Conservation (phyloP, 768 basidiomycete species). For the Cubamyces sp. region DNA sequence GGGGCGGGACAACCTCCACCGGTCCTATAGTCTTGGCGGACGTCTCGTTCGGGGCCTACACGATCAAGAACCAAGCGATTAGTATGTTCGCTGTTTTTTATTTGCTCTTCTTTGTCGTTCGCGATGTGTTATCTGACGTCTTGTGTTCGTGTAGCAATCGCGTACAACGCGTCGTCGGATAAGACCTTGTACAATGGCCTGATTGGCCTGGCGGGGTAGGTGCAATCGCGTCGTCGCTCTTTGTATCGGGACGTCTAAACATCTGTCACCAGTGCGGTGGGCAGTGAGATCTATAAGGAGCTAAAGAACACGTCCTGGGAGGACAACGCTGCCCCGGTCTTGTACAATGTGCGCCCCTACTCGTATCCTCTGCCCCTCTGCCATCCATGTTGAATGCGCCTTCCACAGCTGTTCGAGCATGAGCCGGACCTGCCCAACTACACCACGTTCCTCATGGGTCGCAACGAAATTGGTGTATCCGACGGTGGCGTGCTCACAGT, state of each 20-base stretch:
- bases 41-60: constrained; percentile 12
- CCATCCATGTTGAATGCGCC: not conserved
- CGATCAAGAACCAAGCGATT: constrained; percentile 17
- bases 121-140: not conserved
- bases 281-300: not conserved
- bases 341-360: constrained; percentile 10
- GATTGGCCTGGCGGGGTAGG: constrained; percentile 13
- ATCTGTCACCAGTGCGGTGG: not conserved
- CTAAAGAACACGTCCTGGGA: constrained; percentile 5
- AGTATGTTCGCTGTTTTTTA: not conserved
- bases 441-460: constrained; percentile 15
- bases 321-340: constrained; percentile 14
- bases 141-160: not conserved
- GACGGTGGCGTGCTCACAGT: constrained; percentile 20
- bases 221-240: not conserved
- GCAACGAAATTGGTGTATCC: constrained; percentile 13
- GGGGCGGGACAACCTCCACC: not conserved
- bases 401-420: constrained; percentile 13
- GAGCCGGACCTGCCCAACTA: constrained; percentile 10
- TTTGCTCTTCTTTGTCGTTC: no score
- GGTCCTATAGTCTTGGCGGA: constrained; percentile 14
- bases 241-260: not conserved
- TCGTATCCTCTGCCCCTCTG: not conserved
- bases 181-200: constrained; percentile 3
- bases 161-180: not conserved